These are phyloP conservation scores for Alternaria gaisen DNA, from an alignment of 2,329 filamentous ascomycete genomes.

Conservation along the genomic window DNA sequence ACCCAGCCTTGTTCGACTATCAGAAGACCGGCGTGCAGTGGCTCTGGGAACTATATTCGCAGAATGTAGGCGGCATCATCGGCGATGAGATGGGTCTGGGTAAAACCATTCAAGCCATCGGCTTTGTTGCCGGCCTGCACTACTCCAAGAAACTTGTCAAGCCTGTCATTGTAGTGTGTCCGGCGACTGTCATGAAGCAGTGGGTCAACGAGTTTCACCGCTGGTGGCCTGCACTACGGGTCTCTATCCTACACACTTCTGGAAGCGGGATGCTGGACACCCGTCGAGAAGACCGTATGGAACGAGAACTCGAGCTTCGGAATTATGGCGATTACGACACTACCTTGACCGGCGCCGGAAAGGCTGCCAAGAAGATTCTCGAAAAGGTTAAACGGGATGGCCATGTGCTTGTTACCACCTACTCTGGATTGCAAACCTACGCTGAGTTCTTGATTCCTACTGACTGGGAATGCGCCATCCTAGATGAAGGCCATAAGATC, in stretches of 20 bases:
- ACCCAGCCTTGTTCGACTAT: constrained; percentile 91
- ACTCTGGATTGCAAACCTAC: constrained; percentile 94
- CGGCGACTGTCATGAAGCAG: constrained; percentile 92
- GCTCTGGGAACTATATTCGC: constrained; percentile 90
- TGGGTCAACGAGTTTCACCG: constrained; percentile 99
- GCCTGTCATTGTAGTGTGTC: constrained; percentile 90
- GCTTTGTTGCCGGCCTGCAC: constrained; percentile 88
- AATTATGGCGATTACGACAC: constrained; percentile 56
- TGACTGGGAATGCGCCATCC: constrained; percentile 90
- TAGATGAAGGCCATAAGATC: constrained; percentile 98
- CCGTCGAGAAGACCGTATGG: constrained; percentile 65
- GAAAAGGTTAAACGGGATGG: constrained; percentile 83
- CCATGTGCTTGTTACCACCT: constrained; percentile 94
- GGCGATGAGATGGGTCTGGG: constrained; percentile 99
- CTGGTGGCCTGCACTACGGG: constrained; percentile 99
- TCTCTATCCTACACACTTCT: constrained; percentile 93
- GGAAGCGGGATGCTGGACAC: constrained; percentile 96
- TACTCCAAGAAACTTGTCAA: constrained; percentile 86
- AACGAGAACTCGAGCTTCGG: constrained; percentile 66
- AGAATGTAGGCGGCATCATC: constrained; percentile 91
- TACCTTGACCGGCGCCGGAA: constrained; percentile 64
- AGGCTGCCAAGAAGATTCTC: constrained; percentile 80
- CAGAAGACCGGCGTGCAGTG: constrained; percentile 97
- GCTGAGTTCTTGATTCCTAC: constrained; percentile 81
- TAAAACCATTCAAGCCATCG: constrained; percentile 84